A percentile compares a stretch with the other conserved stretches of the same genome.
phyloP scores from a whole-genome alignment of 352 stramenopile genomes.

The Globisporangium solare region DNA sequence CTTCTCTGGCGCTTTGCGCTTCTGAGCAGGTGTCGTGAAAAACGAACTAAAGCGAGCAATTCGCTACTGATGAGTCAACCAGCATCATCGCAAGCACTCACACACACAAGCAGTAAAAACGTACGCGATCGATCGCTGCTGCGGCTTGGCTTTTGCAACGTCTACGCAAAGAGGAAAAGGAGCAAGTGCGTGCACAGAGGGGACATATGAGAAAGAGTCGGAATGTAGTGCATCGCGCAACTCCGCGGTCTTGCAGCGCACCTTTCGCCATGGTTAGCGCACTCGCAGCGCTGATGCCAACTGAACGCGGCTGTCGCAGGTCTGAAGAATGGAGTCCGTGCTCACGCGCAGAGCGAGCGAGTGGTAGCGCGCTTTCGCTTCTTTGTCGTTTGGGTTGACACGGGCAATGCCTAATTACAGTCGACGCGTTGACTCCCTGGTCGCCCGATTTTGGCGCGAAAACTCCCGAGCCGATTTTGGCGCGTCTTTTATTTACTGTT shows the following conservation, averaged over 20 bases:
- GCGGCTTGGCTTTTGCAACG: conserved; percentile 28
- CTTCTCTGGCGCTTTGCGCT: conserved; percentile 29
- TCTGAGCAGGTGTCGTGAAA: conserved; percentile 33
- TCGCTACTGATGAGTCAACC: no score
- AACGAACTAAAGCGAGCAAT: conserved; percentile 35
- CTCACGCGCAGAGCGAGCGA: not conserved
- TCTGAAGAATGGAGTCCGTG: not conserved
- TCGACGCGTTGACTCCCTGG: conserved; percentile 2
- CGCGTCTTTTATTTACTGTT: not conserved
- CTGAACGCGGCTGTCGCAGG: no score
- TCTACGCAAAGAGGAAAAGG: not conserved
- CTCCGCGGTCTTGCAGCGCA: not conserved
- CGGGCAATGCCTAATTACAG: conserved; percentile 8
- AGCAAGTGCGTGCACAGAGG: not conserved
- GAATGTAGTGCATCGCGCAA: not conserved
- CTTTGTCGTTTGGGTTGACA: not conserved
- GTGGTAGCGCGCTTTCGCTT: not conserved
- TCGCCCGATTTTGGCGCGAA: conserved; percentile 20
- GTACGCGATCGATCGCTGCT: conserved; percentile 70
- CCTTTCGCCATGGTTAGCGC: conserved; percentile 8
- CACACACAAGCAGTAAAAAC: conserved; percentile 2
- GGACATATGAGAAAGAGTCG: not conserved
- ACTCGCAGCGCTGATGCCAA: no score
- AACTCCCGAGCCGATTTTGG: conserved; percentile 5
- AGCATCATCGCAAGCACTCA: no score